Base-by-base conservation (phyloP, 257 asterid genomes). In the Fraxinus excelsior region DNA sequence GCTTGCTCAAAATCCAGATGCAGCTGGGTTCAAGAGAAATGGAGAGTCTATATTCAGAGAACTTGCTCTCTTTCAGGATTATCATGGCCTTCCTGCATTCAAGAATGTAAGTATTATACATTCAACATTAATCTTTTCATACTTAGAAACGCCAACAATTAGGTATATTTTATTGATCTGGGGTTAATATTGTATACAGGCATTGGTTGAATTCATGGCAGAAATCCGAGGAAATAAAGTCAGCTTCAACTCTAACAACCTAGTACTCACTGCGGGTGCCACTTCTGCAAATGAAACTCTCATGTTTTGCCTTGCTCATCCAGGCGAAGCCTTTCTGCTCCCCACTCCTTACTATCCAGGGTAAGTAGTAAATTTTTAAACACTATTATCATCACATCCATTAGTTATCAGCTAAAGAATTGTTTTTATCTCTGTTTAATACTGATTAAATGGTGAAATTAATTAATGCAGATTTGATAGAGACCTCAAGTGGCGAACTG, bases 291-390 rank as follows among this genome's bases (percentile, higher is more conserved):
- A 89, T 35, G 97, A 92, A 79, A 83, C 90, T 0, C 88, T 92
- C 74, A 80, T 87, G 60, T 92, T 92, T 70, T 92, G 94, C 85
- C 81, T 92, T 1, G 97, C 93, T 11, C 90, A 92, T 0, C 90
- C 88, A 18, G 94, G 96, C 42, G 94, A 92, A 8, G 94, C 96
- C 2, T 74, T 92, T 42, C 92, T 92, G 11, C 86, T 92, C 31
- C 96, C 96, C 25, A 88, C 91, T 8, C 97, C 97, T 0, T 92
- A 92, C 89, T 92, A 92, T 66, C 96, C 97, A 7, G 97, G 96
- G 94, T 89, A 85, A 49, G 85, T 66, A 42, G 25, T 1, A 28
- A 73, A 29, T 26, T 38, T 42, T 42, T 12, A 2, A 11, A 42
- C 13, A 42, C 18, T 42, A 42, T 42, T 12, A 42, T 42, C 51